phyloP scores from a whole-genome alignment of 331 rosid species.

The Malus hybrid region DNA sequence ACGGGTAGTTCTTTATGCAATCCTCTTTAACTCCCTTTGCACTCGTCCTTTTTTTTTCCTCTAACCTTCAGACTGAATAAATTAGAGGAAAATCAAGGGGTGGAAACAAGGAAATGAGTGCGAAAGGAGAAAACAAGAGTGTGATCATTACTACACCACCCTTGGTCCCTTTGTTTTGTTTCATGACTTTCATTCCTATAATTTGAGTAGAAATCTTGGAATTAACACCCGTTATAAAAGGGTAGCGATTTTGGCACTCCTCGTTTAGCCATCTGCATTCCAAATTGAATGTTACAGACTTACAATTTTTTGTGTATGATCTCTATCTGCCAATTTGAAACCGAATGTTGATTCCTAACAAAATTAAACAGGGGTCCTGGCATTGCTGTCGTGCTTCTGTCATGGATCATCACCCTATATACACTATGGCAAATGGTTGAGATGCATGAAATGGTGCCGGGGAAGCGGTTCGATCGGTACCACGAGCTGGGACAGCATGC shows the following conservation, averaged over 20 bases:
- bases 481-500: slow-evolving; percentile 53
- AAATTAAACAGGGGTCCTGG: slow-evolving; percentile 57
- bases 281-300: no score
- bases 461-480: slow-evolving; percentile 50
- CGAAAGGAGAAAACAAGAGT: neutral
- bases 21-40: no score
- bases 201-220: neutral
- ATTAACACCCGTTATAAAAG: no score
- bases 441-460: slow-evolving; percentile 60
- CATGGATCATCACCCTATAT: slow-evolving; percentile 72
- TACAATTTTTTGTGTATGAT: neutral
- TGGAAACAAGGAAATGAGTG: neutral
- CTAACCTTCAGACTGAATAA: neutral
- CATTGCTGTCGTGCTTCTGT: slow-evolving; percentile 15
- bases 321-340: neutral
- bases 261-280: no score
- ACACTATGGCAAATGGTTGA: slow-evolving; percentile 85
- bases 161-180: neutral
- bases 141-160: no score
- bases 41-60: no score
- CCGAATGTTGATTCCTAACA: neutral
- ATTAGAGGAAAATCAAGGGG: neutral
- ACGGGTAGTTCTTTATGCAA: neutral
- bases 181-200: neutral
- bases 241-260: no score